Evolutionary conservation across 176 grass and related monocot species (phyloP), one percentile per base, ranked within the genome.

Genomic region (Urochloa ruziziensis): DNA sequence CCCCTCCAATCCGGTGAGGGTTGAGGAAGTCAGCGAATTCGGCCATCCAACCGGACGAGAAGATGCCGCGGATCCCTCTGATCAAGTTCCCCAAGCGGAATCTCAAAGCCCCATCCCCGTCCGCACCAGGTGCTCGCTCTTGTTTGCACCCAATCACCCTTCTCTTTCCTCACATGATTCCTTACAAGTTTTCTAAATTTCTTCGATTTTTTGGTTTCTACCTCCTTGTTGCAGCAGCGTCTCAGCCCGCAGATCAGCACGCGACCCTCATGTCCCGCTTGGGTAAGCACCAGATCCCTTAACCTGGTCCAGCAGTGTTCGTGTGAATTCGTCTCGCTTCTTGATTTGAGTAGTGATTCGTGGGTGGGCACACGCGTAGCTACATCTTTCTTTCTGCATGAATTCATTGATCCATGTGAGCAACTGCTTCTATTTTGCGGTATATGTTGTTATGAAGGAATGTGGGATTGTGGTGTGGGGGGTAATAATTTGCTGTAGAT

Each of bases 41-140:
- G 43, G 3, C 27, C 18, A 52, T 8, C 74, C 58, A 16, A 67
- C 70, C 81, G 51, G 21, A 70, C 25, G 54, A 49, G 43, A 40
- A 86, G 78, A 94, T 94, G 92, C 86, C 84, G 83, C 86, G 92
- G 12, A 84, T 89, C 86, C 92, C 92, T 19, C n/a, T 79, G 61
- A 94, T 94, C 65, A 94, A 77, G 56, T 94, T 94, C 28, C 89
- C 92, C 34, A 79, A 78, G 80, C 83, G 89, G 86, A 61, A 89
- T 62, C 83, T 81, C 49, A 94, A 89, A 51, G 32, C 15, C n/a
- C 83, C 81, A 69, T 78, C 71, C 37, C 77, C 83, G 63, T 77
- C 82, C 15, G 19, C 83, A 53, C 14, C 86, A 86, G 92, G 92
- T 94, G 49, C 70, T 58, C 33, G 18, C 63, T 34, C 17, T 15